Conservation (phyloP, 305 asterid genomes). For the Solanum hybrid region DNA sequence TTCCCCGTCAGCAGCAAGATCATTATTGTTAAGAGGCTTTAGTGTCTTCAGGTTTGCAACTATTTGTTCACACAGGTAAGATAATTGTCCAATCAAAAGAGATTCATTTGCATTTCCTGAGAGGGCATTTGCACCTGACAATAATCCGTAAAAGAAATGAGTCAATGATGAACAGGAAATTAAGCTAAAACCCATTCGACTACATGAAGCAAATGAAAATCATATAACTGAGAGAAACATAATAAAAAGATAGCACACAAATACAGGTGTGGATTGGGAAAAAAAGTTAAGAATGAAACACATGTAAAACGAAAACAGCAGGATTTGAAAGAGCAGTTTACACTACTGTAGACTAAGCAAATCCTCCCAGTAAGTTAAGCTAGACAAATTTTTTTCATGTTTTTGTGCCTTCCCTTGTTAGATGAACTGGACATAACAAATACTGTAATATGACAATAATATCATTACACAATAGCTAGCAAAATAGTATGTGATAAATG, state of each 20-base stretch:
- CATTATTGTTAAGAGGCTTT: conserved; percentile 17
- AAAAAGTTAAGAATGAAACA: not conserved
- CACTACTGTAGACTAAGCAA: not conserved
- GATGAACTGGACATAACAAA: not conserved
- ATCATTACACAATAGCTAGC: not conserved
- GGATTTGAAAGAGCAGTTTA: not conserved
- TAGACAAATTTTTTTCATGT: not conserved
- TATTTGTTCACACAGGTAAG: conserved; percentile 48
- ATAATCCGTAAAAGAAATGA: conserved; percentile 9
- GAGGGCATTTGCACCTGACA: conserved; percentile 32
- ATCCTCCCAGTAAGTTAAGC: not conserved
- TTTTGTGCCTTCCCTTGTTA: not conserved
- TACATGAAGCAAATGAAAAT: not conserved
- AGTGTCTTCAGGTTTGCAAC: conserved; percentile 30
- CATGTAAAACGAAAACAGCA: not conserved
- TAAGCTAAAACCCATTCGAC: not conserved
- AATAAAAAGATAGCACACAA: not conserved
- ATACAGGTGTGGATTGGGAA: not conserved
- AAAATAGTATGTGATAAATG: not conserved
- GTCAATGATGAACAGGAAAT: not conserved
- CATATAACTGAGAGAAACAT: not conserved
- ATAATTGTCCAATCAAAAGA: conserved; percentile 27
- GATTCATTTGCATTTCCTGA: conserved; percentile 17
- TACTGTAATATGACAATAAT: not conserved
- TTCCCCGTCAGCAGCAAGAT: conserved; percentile 25